phyloP scores from a whole-genome alignment of 1,139 yeast species.

The Oligophagozyma castellii region DNA sequence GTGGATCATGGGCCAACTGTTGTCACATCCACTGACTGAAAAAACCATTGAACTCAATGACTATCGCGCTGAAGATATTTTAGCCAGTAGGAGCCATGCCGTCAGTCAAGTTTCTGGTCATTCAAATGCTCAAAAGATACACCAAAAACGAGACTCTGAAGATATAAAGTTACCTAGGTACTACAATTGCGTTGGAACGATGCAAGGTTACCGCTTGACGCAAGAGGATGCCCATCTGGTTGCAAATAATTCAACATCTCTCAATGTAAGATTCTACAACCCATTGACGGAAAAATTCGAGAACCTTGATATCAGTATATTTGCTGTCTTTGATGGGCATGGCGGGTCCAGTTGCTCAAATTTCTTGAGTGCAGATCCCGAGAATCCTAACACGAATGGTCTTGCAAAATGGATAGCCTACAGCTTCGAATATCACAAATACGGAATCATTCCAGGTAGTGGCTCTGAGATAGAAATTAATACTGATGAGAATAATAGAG shows the following conservation, averaged over 20 bases:
- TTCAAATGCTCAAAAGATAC: constrained; percentile 2
- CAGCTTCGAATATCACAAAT: constrained; percentile 21
- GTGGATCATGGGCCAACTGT: constrained; percentile 74
- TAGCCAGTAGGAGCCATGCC: background rate
- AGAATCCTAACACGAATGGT: constrained; percentile 25
- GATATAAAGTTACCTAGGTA: constrained; percentile 22
- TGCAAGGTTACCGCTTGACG: constrained; percentile 66
- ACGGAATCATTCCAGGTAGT: constrained; percentile 10
- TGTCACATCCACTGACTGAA: constrained; percentile 66
- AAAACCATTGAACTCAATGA: constrained; percentile 38
- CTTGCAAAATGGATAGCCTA: constrained; percentile 20
- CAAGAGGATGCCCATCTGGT: constrained; percentile 66
- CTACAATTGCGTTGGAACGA: constrained; percentile 54
- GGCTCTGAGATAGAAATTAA: constrained; percentile 2
- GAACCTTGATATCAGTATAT: constrained; percentile 34
- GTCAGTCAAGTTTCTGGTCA: background rate
- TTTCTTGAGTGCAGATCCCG: constrained; percentile 33
- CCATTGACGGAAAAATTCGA: constrained; percentile 18
- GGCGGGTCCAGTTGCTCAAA: constrained; percentile 56
- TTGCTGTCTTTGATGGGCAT: constrained; percentile 73
- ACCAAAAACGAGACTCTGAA: constrained; percentile 5
- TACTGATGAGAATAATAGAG: constrained; percentile 5
- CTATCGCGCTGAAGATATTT: constrained; percentile 15
- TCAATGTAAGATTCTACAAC: constrained; percentile 20
- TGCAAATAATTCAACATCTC: constrained; percentile 18